These are phyloP conservation scores for Hanseniaspora lindneri DNA, from an alignment of 805 yeast genomes.

Conservation along the genomic window DNA sequence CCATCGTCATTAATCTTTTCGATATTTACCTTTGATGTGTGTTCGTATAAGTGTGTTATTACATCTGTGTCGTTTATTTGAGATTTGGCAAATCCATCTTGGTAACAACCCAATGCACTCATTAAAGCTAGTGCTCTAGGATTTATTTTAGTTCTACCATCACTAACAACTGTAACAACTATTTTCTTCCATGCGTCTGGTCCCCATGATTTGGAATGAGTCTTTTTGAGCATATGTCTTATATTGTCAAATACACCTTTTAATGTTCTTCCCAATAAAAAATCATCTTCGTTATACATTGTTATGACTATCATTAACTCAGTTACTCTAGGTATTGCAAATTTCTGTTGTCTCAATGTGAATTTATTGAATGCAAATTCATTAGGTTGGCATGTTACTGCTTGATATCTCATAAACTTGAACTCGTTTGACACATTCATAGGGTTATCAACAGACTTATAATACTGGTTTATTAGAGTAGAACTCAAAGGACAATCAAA, in stretches of 20 bases:
- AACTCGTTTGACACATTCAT: slow-evolving; percentile 45
- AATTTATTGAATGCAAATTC: slow-evolving; percentile 51
- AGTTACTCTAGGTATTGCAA: slow-evolving; percentile 65
- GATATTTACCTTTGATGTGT: slow-evolving; percentile 83
- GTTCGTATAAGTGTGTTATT: slow-evolving; percentile 81
- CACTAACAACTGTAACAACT: slow-evolving; percentile 79
- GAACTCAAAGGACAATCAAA: slow-evolving; percentile 83
- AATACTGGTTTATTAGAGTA: slow-evolving; percentile 43
- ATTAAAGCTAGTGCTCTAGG: slow-evolving; percentile 67
- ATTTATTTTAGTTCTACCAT: slow-evolving; percentile 78
- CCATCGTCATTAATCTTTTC: slow-evolving; percentile 49
- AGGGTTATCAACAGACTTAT: slow-evolving; percentile 34
- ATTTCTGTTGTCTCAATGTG: slow-evolving; percentile 72
- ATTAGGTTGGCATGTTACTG: slow-evolving; percentile 83
- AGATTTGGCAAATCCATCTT: slow-evolving; percentile 91
- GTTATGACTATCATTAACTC: slow-evolving; percentile 80
- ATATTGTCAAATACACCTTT: slow-evolving; percentile 87
- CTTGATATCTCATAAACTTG: slow-evolving; percentile 82
- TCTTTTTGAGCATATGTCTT: slow-evolving; percentile 53
- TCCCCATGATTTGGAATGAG: slow-evolving; percentile 78
- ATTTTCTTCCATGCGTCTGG: slow-evolving; percentile 88
- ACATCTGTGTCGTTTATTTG: slow-evolving; percentile 74
- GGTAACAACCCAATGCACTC: slow-evolving; percentile 81
- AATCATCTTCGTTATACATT: slow-evolving; percentile 81
- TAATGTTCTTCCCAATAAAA: slow-evolving; percentile 68